Conservation (phyloP, 257 asterid species). For the Nicotiana noctiflora region DNA sequence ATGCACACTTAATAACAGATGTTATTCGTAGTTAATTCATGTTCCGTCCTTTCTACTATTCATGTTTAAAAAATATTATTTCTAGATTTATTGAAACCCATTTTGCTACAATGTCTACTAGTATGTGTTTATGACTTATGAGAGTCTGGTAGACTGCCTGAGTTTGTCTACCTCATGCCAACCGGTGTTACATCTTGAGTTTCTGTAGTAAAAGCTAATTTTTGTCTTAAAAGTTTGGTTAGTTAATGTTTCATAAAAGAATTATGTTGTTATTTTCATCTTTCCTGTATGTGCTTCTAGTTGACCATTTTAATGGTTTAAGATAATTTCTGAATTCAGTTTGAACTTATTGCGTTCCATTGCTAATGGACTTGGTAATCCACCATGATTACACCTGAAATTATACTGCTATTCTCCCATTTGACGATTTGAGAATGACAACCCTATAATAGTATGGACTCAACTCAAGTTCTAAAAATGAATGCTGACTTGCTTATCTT, state of each 20-base stretch:
- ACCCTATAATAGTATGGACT: neutral
- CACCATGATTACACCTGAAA: neutral
- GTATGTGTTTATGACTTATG: neutral
- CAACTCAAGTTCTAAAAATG: neutral
- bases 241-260: neutral
- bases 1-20: neutral
- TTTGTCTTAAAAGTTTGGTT: neutral
- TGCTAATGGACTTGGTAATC: neutral
- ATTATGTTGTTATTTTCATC: neutral
- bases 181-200: neutral
- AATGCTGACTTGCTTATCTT: neutral
- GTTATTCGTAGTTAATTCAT: neutral
- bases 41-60: neutral
- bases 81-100: neutral
- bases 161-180: neutral
- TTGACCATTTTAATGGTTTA: neutral
- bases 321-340: neutral
- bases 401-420: neutral
- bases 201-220: neutral
- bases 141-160: neutral
- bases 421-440: neutral
- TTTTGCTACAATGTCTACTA: neutral
- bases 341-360: neutral
- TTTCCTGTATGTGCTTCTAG: neutral
- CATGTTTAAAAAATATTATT: neutral